phyloP scores from a whole-genome alignment of 192 early-diverging fungal genomes.

The Linnemannia elongata region DNA sequence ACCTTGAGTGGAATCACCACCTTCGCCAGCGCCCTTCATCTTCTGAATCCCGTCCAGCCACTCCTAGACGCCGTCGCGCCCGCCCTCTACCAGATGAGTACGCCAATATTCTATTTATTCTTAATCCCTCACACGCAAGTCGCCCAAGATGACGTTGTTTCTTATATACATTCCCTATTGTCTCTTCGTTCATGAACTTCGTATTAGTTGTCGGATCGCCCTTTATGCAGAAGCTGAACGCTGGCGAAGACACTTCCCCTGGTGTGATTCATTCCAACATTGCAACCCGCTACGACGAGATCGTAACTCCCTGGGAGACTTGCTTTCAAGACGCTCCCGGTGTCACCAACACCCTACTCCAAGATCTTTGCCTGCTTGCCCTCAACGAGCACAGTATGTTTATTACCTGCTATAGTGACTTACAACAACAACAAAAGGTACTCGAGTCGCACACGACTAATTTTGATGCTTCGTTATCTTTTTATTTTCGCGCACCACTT shows the following conservation, averaged over 20 bases:
- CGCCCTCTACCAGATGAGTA: constrained; percentile 38
- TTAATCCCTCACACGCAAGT: too few species aligned
- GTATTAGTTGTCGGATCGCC: constrained; percentile 9
- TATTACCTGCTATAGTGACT: too few species aligned
- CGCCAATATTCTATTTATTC: neutral
- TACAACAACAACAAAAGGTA: neutral
- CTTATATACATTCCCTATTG: neutral
- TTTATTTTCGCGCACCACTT: neutral
- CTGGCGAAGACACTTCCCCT: constrained; percentile 28
- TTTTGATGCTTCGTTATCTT: neutral
- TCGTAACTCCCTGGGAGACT: constrained; percentile 36
- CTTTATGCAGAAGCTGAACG: constrained; percentile 38
- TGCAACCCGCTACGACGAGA: constrained; percentile 38
- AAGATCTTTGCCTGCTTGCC: constrained; percentile 29
- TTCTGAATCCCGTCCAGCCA: constrained; percentile 23
- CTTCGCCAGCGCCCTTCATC: constrained; percentile 22
- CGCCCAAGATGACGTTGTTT: neutral
- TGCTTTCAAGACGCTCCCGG: constrained; percentile 13
- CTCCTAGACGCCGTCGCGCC: constrained; percentile 38
- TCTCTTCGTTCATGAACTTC: neutral
- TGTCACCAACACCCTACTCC: constrained; percentile 29
- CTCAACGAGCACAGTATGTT: constrained; percentile 48
- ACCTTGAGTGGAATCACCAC: constrained; percentile 32
- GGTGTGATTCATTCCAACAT: constrained; percentile 42
- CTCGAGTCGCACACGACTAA: neutral